phyloP scores from a whole-genome alignment of 495 filamentous ascomycete genomes.

The Apodospora peruviana region DNA sequence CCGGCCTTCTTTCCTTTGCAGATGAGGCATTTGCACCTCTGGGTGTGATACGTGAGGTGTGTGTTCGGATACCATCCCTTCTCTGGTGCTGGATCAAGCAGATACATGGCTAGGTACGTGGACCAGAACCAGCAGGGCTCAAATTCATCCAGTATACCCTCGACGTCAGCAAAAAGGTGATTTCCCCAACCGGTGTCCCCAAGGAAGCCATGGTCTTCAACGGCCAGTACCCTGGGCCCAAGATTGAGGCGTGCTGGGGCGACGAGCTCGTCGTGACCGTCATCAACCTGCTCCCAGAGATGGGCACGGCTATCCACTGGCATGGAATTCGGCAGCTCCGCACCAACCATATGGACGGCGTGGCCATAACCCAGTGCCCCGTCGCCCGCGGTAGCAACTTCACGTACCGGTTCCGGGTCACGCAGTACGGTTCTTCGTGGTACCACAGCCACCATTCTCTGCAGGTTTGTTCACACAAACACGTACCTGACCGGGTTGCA shows the following conservation, averaged over 20 bases:
- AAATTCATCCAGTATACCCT: slow-evolving; percentile 22
- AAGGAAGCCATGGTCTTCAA: slow-evolving; percentile 26
- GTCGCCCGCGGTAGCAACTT: slow-evolving; percentile 34
- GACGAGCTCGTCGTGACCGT: slow-evolving; percentile 38
- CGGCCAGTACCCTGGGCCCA: slow-evolving; percentile 39
- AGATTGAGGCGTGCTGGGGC: slow-evolving; percentile 52
- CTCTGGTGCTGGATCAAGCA: too few species aligned
- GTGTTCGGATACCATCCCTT: too few species aligned
- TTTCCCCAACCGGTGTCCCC: slow-evolving; percentile 45
- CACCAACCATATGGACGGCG: slow-evolving; percentile 31
- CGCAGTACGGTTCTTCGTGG: slow-evolving; percentile 49
- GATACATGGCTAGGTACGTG: too few species aligned
- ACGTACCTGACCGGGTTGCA: too few species aligned
- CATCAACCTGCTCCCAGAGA: not conserved
- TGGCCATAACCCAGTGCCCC: slow-evolving; percentile 43
- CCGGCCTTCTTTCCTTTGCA: not conserved
- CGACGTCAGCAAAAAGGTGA: slow-evolving; percentile 16
- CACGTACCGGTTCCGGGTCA: slow-evolving; percentile 39
- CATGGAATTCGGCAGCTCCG: slow-evolving; percentile 41
- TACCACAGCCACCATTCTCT: slow-evolving; percentile 50
- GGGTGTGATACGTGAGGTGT: too few species aligned
- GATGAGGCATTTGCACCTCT: not conserved
- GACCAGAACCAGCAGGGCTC: too few species aligned
- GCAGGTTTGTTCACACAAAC: slow-evolving; percentile 2
- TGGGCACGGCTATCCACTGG: slow-evolving; percentile 42